These are phyloP conservation scores for Carex pumila DNA, from an alignment of 176 grass and related monocot genomes.

Conservation along the genomic window DNA sequence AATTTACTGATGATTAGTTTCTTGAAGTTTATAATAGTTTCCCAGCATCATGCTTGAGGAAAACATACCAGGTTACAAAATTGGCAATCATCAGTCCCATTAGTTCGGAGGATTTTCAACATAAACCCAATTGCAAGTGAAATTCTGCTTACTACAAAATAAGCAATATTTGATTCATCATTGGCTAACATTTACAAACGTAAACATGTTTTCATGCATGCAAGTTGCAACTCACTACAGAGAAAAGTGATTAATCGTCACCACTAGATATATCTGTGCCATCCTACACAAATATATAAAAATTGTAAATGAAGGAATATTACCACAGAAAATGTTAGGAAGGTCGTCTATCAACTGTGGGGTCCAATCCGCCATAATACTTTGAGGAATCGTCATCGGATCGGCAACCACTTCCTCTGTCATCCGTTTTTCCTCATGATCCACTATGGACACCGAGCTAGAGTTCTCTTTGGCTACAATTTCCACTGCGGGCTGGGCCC, in stretches of 20 bases:
- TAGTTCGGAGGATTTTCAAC: neutral
- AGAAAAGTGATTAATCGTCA: neutral
- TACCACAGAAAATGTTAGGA: slow-evolving; percentile 77
- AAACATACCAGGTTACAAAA: neutral
- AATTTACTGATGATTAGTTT: neutral
- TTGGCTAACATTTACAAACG: neutral
- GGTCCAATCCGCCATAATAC: slow-evolving; percentile 57
- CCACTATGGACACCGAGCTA: slow-evolving; percentile 46
- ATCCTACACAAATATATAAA: neutral
- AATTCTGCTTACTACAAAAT: neutral
- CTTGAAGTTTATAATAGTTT: neutral
- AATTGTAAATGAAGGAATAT: neutral
- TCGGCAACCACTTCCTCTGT: slow-evolving; percentile 48
- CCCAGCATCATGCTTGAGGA: neutral
- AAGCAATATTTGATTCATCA: neutral
- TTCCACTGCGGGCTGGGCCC: slow-evolving; percentile 77
- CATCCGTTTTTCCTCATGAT: slow-evolving; percentile 48
- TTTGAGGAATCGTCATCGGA: slow-evolving; percentile 57
- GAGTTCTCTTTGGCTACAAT: slow-evolving; percentile 66
- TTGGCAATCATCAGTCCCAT: neutral
- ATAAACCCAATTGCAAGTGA: neutral
- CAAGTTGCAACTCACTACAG: neutral
- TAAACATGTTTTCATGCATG: neutral
- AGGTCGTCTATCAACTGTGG: slow-evolving; percentile 46
- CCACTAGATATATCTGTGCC: neutral